Evolutionary conservation across 2,329 filamentous ascomycete species (phyloP).

Genomic region (Drechmeria coniospora): DNA sequence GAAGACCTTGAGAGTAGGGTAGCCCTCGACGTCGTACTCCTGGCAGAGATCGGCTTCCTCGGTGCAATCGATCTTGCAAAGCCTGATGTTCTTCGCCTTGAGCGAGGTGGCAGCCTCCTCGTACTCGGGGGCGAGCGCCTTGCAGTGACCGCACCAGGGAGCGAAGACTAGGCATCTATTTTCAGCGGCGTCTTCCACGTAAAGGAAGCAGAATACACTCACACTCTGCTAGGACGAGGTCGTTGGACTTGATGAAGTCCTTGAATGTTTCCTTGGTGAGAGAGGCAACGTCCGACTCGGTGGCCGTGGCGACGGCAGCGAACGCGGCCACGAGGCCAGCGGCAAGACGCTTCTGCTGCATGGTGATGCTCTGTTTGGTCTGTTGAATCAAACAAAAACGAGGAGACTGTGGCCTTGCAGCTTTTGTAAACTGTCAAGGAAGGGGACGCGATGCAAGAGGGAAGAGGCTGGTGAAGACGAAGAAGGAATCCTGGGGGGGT

Average conservation of each 20-base stretch:
- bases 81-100: constrained; percentile 75
- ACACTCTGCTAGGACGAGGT: constrained; percentile 91
- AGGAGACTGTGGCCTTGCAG: background rate
- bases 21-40: constrained; percentile 82
- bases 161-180: constrained; percentile 56
- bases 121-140: constrained; percentile 87
- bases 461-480: background rate
- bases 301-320: constrained; percentile 43
- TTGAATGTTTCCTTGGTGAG: constrained; percentile 79
- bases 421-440: background rate
- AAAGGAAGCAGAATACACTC: too few relatives aligned
- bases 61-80: constrained; percentile 89
- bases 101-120: constrained; percentile 71
- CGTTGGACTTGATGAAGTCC: constrained; percentile 70
- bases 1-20: constrained; percentile 99
- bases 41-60: constrained; percentile 86
- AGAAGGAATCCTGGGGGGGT: background rate
- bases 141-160: constrained; percentile 97
- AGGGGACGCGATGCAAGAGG: background rate
- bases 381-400: constrained; percentile 2
- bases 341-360: constrained; percentile 35
- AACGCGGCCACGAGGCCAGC: constrained; percentile 39
- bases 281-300: constrained; percentile 67
- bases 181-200: too few relatives aligned
- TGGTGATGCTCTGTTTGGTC: constrained; percentile 15